Evolutionary conservation across 768 basidiomycete genomes (phyloP).

Genomic region (Gloeopeniophorella convolvens): DNA sequence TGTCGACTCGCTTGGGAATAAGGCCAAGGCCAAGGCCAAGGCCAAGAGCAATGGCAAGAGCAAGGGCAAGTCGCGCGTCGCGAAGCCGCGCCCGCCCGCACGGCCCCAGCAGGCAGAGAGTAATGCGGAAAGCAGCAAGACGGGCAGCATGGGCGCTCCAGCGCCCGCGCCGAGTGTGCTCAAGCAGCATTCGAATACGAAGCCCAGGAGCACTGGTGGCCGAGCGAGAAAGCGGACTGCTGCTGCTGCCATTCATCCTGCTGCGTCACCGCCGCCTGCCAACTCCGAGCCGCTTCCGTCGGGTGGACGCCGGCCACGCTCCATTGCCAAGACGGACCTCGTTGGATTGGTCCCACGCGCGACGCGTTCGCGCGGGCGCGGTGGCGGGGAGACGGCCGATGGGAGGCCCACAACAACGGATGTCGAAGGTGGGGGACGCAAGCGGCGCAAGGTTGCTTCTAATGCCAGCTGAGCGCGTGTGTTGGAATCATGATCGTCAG

Average conservation of each 20-base stretch:
- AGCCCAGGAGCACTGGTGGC: too few relatives aligned
- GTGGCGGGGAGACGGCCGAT: background rate
- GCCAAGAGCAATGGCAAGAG: too few relatives aligned
- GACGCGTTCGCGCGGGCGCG: background rate
- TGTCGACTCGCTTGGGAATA: slow-evolving; percentile 13
- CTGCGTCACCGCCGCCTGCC: background rate
- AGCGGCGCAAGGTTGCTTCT: slow-evolving; percentile 7
- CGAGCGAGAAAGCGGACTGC: background rate
- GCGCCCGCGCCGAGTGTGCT: too few relatives aligned
- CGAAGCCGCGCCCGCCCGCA: too few relatives aligned
- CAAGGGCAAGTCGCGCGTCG: too few relatives aligned
- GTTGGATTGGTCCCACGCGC: background rate
- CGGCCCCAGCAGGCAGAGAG: too few relatives aligned
- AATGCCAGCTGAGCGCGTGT: background rate
- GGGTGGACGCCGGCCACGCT: background rate
- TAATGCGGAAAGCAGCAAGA: too few relatives aligned
- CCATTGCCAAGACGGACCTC: background rate
- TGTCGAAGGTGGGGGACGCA: slow-evolving; percentile 1
- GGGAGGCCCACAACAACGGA: background rate
- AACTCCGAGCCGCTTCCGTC: background rate
- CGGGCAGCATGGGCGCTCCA: too few relatives aligned
- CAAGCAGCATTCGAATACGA: too few relatives aligned
- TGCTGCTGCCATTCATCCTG: too few relatives aligned
- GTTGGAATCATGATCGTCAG: too few relatives aligned
- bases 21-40: too few relatives aligned